Base-by-base conservation (phyloP, 441 rosid species). In the Brassica hybrid region DNA sequence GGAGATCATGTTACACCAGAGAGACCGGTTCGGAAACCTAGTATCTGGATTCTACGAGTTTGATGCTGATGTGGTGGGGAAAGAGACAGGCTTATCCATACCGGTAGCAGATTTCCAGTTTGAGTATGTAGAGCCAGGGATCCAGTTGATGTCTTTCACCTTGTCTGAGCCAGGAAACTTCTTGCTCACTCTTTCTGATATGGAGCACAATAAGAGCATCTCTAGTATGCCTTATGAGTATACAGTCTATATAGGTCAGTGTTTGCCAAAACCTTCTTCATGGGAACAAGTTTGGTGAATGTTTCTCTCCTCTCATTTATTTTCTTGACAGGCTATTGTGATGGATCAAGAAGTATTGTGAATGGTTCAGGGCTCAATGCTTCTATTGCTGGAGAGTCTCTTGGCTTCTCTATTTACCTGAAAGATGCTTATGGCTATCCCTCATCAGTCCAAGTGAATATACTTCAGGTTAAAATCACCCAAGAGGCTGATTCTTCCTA, bases 311-410 rank as follows among this genome's bases (percentile, higher is more conserved):
- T 50, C 64, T 67, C 8, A 9, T 45, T 60, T n/a, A 54, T 72
- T 23, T 63, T 65, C 75, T 85, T 52, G 71, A 38, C 78, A 94
- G 97, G 97, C 69, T 93, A 91, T 54, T 91, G 93, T 60, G 88
- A 91, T 80, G 94, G 89, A 76, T 81, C 79, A 58, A 82, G 79
- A 67, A 92, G 97, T 61, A 64, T 93, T 13, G 81, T 93, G 56
- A 94, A 94, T 67, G 97, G 97, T 23, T 83, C 97, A 67, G 97
- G 94, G 84, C 83, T 94, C 75, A 88, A 89, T 79, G 84, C 76
- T 76, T 93, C 97, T 38, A 54, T 81, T 74, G 90, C 93, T 34
- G 97, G 99, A 14, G 89, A 85, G 79, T 43, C 76, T 70, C 65
- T 83, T 17, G 76, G 79, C 45, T 86, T 94, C 72, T 85, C 88